phyloP scores from a whole-genome alignment of 768 basidiomycete genomes.

The Phlebiopsis gigantea region DNA sequence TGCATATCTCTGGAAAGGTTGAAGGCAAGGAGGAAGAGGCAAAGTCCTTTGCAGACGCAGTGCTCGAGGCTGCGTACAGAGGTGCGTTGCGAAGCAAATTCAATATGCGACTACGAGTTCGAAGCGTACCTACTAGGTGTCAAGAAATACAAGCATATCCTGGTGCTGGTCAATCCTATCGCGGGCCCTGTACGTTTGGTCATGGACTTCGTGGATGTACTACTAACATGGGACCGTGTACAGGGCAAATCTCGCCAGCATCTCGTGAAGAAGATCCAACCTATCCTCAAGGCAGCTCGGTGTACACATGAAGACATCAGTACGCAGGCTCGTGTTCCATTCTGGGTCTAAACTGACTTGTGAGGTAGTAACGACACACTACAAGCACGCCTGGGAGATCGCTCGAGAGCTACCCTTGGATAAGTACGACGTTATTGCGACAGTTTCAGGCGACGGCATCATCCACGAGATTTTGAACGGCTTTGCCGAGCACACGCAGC shows the following conservation, averaged over 20 bases:
- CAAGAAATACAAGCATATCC: conserved; percentile 50
- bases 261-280: conserved; percentile 58
- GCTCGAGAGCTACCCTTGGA: conserved; percentile 49
- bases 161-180: conserved; percentile 73
- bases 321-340: conserved; percentile 34
- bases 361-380: conserved; percentile 52
- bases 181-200: conserved; percentile 62
- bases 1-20: conserved; percentile 39
- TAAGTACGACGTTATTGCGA: conserved; percentile 62
- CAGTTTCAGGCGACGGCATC: conserved; percentile 81
- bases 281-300: conserved; percentile 63
- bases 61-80: conserved; percentile 58
- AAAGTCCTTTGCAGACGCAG: conserved; percentile 45
- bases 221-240: neutral
- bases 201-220: conserved; percentile 4
- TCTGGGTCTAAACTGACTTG: neutral
- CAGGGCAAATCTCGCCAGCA: conserved; percentile 59
- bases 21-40: conserved; percentile 29
- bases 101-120: conserved; percentile 13
- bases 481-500: conserved; percentile 59
- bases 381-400: conserved; percentile 63
- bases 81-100: conserved; percentile 33
- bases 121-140: conserved; percentile 32
- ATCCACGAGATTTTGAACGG: conserved; percentile 84
- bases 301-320: conserved; percentile 60